Evolutionary conservation across 108 stramenopile genomes (phyloP), one percentile per base, ranked within the genome.

Genomic region (Cylindrotheca fusiformis): DNA sequence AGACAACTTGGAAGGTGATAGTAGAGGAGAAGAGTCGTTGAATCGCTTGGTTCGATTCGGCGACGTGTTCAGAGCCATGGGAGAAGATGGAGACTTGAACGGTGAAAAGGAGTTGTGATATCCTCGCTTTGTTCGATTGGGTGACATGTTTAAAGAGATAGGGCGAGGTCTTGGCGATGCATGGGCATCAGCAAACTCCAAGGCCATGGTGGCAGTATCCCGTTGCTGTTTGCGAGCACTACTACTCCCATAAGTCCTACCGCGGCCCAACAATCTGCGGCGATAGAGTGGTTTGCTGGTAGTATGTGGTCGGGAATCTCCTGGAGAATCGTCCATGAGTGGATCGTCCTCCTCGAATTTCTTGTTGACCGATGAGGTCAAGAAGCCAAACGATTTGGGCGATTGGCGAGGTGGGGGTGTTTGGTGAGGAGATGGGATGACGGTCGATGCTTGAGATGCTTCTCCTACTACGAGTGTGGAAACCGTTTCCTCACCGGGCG

Each of bases 181-280:
- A 1, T 44, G 19, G 31, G 36, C 51, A 27, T 72, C 63, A 25
- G 63, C 71, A 21, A 52, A 30, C 1, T 72, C 63, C 23, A 72
- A 48, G 8, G 71, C 63, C 24, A 26, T 47, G 49, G 29, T n/a
- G n/a, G 51, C 50, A 17, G 29, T 60, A n/a, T 20, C 19, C 12
- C 26, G 26, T 1, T 26, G 44, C 47, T 32, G 44, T 19, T 61
- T 24, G 54, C 25, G 52, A 2, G 46, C 46, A 2, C 20, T 47
- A 14, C 21, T 22, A 30, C 26, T 31, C 30, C 55, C 55, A 31
- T 30, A 56, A 1, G 55, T 56, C 30, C 26, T 28, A 12, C 32
- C 32, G 2, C 55, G 29, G 8, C 19, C 30, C 28, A 56, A n/a
- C n/a, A 31, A 31, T 14, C 14, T 41, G 36, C 36, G 36, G 6